Base-by-base conservation (phyloP, 352 stramenopile species). In the Phytopythium ostracodes region DNA sequence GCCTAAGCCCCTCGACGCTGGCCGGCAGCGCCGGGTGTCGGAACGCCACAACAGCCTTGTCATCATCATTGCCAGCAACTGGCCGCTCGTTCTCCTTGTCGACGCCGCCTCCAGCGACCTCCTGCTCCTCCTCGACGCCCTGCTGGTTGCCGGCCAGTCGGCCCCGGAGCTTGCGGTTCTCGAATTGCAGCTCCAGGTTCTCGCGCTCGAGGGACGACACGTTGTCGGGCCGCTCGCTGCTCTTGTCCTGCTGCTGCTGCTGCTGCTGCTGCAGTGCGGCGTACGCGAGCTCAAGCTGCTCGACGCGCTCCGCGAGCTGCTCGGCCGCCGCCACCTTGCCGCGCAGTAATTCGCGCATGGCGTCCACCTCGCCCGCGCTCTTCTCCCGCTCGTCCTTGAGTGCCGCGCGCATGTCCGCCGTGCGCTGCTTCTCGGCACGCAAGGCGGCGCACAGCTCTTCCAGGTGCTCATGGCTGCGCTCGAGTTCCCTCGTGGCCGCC, bases 181-280 rank as follows among this genome's bases (percentile, higher is more conserved):
- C 75, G 24, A 89, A 75, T 9, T 84, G 71, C 40, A 89, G 70
- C 55, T 88, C 73, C 25, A 89, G 53, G 51, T 89, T 89, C 62
- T 88, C 78, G 51, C 89, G 85, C 60, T 88, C 80, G 24, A 91
- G 66, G 17, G 84, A 70, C 35, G 79, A 80, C 7, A 65, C 69
- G 18, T 59, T 77, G 33, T 77, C 70, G 33, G 74, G 63, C 15
- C 4, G 25, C 51, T 29, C 31, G 31, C 51, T 14, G 29, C 7
- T 3, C 29, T 33, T 27, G 51, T 22, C 27, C 18, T 35, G 1
- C 47, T 54, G 14, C 29, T 29, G 47, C 18, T 35, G 1, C 47
- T 54, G 14, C 29, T 29, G 47, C 47, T 33, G 24, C 50, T 29
- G 49, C 2, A 38, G 49, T 17, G 27, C 56, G 10, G 54, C 56